A percentile compares a stretch with the other conserved stretches of the same genome.
phyloP scores from a whole-genome alignment of 768 basidiomycete genomes.

The Cyclocybe aegerita region DNA sequence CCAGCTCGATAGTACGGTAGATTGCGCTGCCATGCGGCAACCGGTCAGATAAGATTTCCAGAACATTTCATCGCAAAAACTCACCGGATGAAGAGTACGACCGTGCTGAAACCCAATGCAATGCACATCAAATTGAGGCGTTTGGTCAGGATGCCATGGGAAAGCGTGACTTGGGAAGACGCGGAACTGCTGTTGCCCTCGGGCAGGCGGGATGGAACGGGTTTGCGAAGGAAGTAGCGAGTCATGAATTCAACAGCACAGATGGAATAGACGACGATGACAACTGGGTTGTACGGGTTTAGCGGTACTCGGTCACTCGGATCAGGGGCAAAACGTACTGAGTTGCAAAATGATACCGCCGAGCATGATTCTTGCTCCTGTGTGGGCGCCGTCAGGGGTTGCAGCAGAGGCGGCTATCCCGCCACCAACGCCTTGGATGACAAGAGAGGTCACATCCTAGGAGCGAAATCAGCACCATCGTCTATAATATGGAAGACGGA shows the following conservation, averaged over 20 bases:
- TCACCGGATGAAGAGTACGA: constrained; percentile 46
- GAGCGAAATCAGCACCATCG: no score
- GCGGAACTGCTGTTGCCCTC: not conserved
- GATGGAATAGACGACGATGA: constrained; percentile 39
- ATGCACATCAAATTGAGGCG: constrained; percentile 30
- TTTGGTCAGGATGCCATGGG: constrained; percentile 12
- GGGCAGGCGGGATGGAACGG: constrained; percentile 13
- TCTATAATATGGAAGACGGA: not conserved
- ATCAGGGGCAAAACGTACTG: constrained; percentile 22
- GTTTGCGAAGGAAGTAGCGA: constrained; percentile 36
- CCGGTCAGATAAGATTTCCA: not conserved
- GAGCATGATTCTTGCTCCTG: constrained; percentile 52
- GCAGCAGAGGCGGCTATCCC: constrained; percentile 45
- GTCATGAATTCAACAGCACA: constrained; percentile 46
- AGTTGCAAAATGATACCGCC: constrained; percentile 65
- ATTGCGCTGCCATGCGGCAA: constrained; percentile 34
- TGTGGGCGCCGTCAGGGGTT: constrained; percentile 11
- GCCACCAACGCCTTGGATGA: constrained; percentile 67
- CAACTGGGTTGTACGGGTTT: constrained; percentile 24
- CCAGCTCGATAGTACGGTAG: constrained; percentile 52
- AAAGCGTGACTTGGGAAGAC: no score
- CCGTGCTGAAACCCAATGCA: constrained; percentile 37
- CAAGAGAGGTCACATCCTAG: constrained; percentile 51
- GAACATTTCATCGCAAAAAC: constrained; percentile 8
- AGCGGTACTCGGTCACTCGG: not conserved